Evolutionary conservation across 768 basidiomycete species (phyloP), one percentile per base, ranked within the genome.

Genomic region (Strobilomyces confusus): DNA sequence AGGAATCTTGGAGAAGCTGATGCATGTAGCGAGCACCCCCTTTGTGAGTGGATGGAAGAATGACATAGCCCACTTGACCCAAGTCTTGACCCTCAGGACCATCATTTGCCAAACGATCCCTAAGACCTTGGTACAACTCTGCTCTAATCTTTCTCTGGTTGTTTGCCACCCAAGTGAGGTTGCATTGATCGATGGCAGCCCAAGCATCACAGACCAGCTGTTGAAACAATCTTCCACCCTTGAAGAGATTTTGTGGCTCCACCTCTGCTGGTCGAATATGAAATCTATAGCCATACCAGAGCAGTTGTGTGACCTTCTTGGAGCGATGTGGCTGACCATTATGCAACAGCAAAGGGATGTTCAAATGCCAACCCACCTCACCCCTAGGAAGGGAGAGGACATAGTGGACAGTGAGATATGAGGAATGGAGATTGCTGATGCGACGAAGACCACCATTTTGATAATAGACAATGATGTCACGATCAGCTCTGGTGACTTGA

Each of bases 201-300:
- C 71, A 82, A 2, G 56, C 61, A 68, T 82, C 77, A 43, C 74
- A 73, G 34, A 76, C 45, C 55, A 69, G 76, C 41, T 78, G 71
- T 48, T 79, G 76, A 33, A 81, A 71, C 0, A 82, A 68, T 23
- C 62, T 63, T 2, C 72, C 69, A 48, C 64, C 74, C 23, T 52
- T 61, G 51, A 77, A 71, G 12, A 78, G 44, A 51, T 64, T 63
- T 6, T 36, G 12, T 23, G 58, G 65, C 37, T 72, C 48, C 32
- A 58, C 9, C 0, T 51, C 4, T 0, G 0, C 0, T 4, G 51
- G 44, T 1, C 4, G 55, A 0, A 52, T 3, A 45, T 75, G 71
- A 0, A 79, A 55, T 0, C 63, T 58, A 52, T 73, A 75, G 1
- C 70, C 63, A 56, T 65, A 62, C 44, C 64, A 75, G 0, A 63